phyloP scores from a whole-genome alignment of 768 basidiomycete species.

The Boletellus sp. region DNA sequence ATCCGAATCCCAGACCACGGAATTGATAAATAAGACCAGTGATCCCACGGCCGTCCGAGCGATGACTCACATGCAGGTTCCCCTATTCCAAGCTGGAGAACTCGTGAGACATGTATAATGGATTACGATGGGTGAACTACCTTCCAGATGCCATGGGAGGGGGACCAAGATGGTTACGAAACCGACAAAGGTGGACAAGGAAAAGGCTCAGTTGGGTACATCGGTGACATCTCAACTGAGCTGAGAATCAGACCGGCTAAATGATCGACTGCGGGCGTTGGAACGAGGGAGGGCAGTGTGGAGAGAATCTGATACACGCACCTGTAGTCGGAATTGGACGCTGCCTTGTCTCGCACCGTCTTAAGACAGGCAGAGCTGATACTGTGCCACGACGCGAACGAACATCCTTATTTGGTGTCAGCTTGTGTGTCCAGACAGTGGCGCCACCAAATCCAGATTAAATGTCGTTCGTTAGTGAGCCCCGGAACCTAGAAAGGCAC shows the following conservation, averaged over 20 bases:
- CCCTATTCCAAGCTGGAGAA: slow-evolving; percentile 40
- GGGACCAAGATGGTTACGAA: slow-evolving; percentile 58
- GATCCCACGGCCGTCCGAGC: slow-evolving; percentile 40
- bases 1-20: slow-evolving; percentile 50
- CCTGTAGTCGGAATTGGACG: slow-evolving; percentile 26
- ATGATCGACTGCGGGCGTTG: slow-evolving; percentile 1
- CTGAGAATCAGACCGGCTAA: slow-evolving; percentile 1
- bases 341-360: slow-evolving; percentile 22
- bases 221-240: slow-evolving; percentile 29
- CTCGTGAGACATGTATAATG: background rate
- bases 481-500: too few species aligned
- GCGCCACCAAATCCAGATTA: too few species aligned
- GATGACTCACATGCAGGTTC: slow-evolving; percentile 45
- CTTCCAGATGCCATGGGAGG: slow-evolving; percentile 58
- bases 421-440: too few species aligned
- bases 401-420: too few species aligned
- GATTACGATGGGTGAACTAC: background rate
- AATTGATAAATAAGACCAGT: slow-evolving; percentile 47
- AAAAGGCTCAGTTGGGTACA: slow-evolving; percentile 36
- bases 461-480: too few species aligned
- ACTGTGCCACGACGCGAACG: too few species aligned
- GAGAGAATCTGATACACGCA: slow-evolving; percentile 22
- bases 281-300: background rate
- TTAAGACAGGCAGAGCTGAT: too few species aligned
- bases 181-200: slow-evolving; percentile 50